A percentile compares a stretch with the other conserved stretches of the same genome.
Evolutionary conservation across 352 stramenopile species (phyloP).

Genomic region (Globisporangium orthogonon): DNA sequence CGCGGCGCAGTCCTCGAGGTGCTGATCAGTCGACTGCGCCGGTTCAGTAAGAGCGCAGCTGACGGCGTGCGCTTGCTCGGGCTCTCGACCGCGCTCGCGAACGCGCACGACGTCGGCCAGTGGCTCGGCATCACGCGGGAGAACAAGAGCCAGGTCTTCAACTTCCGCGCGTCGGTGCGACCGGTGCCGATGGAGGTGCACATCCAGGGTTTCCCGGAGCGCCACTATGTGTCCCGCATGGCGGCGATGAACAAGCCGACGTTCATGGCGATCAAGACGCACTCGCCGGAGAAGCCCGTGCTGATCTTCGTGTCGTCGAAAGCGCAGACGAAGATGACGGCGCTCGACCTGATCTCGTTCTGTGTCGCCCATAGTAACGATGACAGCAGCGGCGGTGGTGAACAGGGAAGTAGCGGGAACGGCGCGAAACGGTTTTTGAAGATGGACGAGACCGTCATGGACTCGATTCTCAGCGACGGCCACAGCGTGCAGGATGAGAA

Average conservation of each 20-base stretch:
- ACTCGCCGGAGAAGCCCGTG: constrained; percentile 90
- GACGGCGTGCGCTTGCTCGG: constrained; percentile 89
- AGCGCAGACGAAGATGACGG: constrained; percentile 95
- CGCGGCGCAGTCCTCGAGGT: constrained; percentile 89
- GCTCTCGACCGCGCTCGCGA: constrained; percentile 95
- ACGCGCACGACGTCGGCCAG: constrained; percentile 93
- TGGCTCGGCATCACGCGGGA: constrained; percentile 94
- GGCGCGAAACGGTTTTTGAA: constrained; percentile 93
- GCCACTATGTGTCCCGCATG: constrained; percentile 97
- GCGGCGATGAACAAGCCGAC: constrained; percentile 99
- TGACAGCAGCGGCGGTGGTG: constrained; percentile 19
- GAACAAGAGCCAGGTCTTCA: constrained; percentile 84
- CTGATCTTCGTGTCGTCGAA: constrained; percentile 99
- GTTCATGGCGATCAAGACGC: constrained; percentile 95
- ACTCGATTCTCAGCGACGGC: constrained; percentile 72
- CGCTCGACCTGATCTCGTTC: constrained; percentile 96
- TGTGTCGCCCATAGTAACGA: constrained; percentile 52
- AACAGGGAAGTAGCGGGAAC: constrained; percentile 67
- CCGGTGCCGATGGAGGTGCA: constrained; percentile 96
- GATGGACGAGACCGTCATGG: constrained; percentile 87
- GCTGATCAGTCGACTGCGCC: constrained; percentile 83
- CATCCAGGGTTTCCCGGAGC: constrained; percentile 94
- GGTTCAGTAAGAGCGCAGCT: constrained; percentile 70
- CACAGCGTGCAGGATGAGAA: constrained; percentile 86
- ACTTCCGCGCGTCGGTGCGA: constrained; percentile 93